Evolutionary conservation across 106 monocot species (phyloP).

Genomic region (Xerophyta viscosa): DNA sequence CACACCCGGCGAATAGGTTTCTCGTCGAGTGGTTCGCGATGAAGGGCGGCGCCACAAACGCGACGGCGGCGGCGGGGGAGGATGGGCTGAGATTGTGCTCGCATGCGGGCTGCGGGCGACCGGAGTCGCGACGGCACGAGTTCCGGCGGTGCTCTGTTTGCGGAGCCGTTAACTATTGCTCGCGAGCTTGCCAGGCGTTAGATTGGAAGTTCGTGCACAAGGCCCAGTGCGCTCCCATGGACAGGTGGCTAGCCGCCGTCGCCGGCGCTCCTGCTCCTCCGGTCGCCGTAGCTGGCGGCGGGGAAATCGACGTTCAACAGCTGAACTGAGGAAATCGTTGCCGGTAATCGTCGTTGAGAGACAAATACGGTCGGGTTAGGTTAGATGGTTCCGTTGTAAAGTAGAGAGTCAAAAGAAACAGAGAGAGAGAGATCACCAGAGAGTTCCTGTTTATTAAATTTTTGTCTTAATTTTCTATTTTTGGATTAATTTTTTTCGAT

Average conservation of each 20-base stretch:
- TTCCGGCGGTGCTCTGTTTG: slow-evolving; percentile 65
- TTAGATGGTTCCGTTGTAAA: too few species aligned
- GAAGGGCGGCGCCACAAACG: neutral
- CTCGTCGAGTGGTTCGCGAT: slow-evolving; percentile 59
- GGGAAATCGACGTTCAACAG: neutral
- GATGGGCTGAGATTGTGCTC: slow-evolving; percentile 42
- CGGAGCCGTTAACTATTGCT: slow-evolving; percentile 53
- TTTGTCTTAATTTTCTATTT: too few species aligned
- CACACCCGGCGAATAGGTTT: slow-evolving; percentile 62
- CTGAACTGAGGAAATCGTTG: too few species aligned
- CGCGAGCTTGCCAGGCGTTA: slow-evolving; percentile 58
- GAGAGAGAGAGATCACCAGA: too few species aligned
- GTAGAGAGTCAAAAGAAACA: too few species aligned
- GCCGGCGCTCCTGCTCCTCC: neutral
- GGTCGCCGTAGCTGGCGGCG: neutral
- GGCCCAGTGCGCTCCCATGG: slow-evolving; percentile 27
- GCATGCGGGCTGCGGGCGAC: slow-evolving; percentile 41
- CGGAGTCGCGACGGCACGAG: slow-evolving; percentile 58
- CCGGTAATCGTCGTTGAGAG: too few species aligned
- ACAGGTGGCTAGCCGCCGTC: slow-evolving; percentile 17
- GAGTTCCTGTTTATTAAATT: too few species aligned
- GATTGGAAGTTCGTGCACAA: slow-evolving; percentile 50
- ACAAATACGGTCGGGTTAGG: too few species aligned
- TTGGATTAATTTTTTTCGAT: too few species aligned
- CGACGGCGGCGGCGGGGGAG: neutral